Evolutionary conservation across 2,329 filamentous ascomycete genomes (phyloP), one percentile per base, ranked within the genome.

Genomic region (Sarocladium kiliense): DNA sequence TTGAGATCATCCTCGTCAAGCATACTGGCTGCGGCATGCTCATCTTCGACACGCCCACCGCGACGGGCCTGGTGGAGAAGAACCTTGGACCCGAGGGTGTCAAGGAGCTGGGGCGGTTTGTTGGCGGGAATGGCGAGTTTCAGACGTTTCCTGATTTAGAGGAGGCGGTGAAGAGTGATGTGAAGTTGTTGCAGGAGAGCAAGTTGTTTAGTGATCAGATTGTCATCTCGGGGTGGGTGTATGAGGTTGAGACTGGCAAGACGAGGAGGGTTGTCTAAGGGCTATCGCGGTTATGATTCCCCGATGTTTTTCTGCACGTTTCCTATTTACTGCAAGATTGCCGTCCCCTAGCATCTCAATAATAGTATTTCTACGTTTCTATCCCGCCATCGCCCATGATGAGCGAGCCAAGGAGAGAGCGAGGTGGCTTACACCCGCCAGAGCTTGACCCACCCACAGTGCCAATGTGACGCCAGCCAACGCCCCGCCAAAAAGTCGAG

Each of bases 181-280:
- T 94, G 0, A 71, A 72, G 45, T 82, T 82, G 60, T 64, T 94
- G 60, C 82, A 79, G 67, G 74, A 67, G 49, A 81, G 76, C 49
- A 78, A 79, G 55, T 74, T 87, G 16, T 75, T 89, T 9, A 74
- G 82, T 16, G 72, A 80, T 45, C 3, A 45, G 41, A 45, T 45
- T 45, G 75, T 92, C 4, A 74, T 85, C 19, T 87, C 80, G 6
- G 89, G 89, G 1, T 93, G 88, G 81, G 71, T 92, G 2, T 92
- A 91, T 71, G 84, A 91, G 63, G 86, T 91, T 41, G 82, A 89
- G 74, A 90, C 81, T 1, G 89, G 88, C 0, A 85, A 76, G 67
- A 66, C 72, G 54, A 62, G 66, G 42, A 63, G 65, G 55, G 63
- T 71, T 41, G 19, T 53, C 26, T 56, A 47, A 23, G 42, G 42